A percentile compares a stretch with the other conserved stretches of the same genome.
Evolutionary conservation across 2,329 filamentous ascomycete genomes (phyloP).

Genomic region (Colletotrichum chlorophyti): DNA sequence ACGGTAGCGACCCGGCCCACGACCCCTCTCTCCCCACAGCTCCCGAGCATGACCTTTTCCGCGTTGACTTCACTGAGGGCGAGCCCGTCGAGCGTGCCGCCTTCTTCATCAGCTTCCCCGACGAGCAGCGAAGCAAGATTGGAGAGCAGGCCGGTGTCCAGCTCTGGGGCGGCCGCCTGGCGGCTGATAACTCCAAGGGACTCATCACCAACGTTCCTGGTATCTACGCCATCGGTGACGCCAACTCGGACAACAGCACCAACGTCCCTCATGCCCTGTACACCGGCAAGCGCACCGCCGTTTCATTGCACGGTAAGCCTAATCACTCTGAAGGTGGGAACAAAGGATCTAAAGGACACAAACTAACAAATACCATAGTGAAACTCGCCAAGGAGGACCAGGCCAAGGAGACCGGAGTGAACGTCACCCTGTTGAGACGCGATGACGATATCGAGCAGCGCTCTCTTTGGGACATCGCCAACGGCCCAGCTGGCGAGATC

Average conservation of each 20-base stretch:
- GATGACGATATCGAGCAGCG: conserved; percentile 44
- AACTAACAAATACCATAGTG: conserved; percentile 42
- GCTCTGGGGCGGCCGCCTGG: conserved; percentile 51
- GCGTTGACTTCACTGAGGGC: conserved; percentile 58
- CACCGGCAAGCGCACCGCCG: conserved; percentile 63
- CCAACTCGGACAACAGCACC: conserved; percentile 64
- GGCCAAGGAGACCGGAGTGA: conserved; percentile 35
- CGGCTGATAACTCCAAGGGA: conserved; percentile 46
- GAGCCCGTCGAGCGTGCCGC: conserved; percentile 51
- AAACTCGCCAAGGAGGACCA: conserved; percentile 49
- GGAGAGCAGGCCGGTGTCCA: conserved; percentile 54
- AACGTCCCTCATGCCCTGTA: conserved; percentile 69
- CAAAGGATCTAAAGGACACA: no score
- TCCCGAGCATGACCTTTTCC: conserved; percentile 61
- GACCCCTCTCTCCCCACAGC: conserved; percentile 51
- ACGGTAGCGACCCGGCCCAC: conserved; percentile 45
- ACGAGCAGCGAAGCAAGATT: conserved; percentile 54
- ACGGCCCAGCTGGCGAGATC: conserved; percentile 48
- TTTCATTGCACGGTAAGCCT: conserved; percentile 61
- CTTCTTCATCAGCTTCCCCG: conserved; percentile 57
- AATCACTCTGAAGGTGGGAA: no score
- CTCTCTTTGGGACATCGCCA: conserved; percentile 53
- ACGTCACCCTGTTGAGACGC: conserved; percentile 34
- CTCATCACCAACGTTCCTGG: conserved; percentile 59
- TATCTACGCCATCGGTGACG: conserved; percentile 65